These are phyloP conservation scores for Voacanga thouarsii DNA, from an alignment of 257 asterid genomes.

Conservation along the genomic window DNA sequence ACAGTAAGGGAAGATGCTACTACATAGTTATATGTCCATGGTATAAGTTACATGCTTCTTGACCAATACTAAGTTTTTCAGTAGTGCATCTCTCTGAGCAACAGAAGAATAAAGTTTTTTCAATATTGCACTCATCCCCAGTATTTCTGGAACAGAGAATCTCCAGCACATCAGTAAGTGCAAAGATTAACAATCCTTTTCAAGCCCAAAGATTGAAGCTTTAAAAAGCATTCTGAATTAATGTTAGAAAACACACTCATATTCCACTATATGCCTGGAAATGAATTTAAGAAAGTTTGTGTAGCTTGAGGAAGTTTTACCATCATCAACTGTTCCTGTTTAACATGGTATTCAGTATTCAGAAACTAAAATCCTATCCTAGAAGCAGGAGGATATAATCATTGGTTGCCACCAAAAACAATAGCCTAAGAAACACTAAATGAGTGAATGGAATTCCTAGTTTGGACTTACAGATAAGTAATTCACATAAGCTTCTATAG, in stretches of 20 bases:
- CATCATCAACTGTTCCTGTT: neutral
- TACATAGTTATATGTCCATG: no score
- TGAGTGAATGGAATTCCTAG: neutral
- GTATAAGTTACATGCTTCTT: neutral
- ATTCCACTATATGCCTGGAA: neutral
- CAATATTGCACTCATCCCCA: neutral
- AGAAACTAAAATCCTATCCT: neutral
- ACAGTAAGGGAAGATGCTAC: neutral
- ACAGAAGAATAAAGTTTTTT: neutral
- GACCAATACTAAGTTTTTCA: neutral
- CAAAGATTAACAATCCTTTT: neutral
- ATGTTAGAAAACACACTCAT: neutral
- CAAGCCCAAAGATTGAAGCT: neutral
- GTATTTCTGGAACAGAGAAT: neutral
- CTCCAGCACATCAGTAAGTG: neutral
- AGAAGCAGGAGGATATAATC: conserved; percentile 3
- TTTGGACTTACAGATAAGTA: neutral
- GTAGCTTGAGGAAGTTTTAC: neutral
- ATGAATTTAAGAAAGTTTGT: neutral
- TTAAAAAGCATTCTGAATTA: neutral
- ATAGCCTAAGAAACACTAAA: conserved; percentile 3
- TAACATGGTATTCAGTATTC: neutral
- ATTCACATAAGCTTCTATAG: neutral
- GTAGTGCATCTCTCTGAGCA: neutral
- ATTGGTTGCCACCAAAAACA: neutral